A percentile compares a stretch with the other conserved stretches of the same genome.
These are phyloP conservation scores for Candida insectalens DNA, from an alignment of 805 yeast species.

Conservation along the genomic window DNA sequence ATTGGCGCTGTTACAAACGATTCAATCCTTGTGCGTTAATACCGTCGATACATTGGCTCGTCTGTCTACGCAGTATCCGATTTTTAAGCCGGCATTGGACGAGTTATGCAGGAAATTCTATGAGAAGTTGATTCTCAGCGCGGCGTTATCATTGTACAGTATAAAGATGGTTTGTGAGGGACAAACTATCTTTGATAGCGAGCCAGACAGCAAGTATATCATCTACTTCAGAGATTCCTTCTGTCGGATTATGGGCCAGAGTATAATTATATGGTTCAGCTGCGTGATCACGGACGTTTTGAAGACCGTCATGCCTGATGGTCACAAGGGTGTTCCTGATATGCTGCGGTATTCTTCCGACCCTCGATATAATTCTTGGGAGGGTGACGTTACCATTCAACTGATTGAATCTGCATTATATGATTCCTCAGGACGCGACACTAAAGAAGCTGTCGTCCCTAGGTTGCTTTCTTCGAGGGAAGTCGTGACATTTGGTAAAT, in stretches of 20 bases:
- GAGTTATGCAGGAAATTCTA: background rate
- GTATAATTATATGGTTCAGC: background rate
- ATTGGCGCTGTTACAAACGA: background rate
- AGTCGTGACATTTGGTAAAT: background rate
- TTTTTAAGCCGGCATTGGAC: too few species aligned
- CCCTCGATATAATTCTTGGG: background rate
- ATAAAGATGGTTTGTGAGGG: constrained; percentile 1
- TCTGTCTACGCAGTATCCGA: too few species aligned
- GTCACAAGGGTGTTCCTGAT: too few species aligned
- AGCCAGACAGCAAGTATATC: constrained; percentile 1
- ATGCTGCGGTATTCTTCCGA: background rate
- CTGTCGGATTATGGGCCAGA: background rate
- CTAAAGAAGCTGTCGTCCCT: background rate
- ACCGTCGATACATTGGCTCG: too few species aligned
- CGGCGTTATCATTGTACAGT: constrained; percentile 6
- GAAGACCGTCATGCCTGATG: background rate
- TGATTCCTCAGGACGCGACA: background rate
- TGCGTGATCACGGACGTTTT: background rate
- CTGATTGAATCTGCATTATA: background rate
- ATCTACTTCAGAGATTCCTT: constrained; percentile 1
- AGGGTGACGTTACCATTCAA: background rate
- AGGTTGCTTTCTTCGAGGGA: background rate
- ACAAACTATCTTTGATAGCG: background rate
- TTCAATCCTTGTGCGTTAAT: background rate
- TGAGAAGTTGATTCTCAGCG: background rate